phyloP scores from a whole-genome alignment of 768 basidiomycete genomes.

The Harrya chromipes region DNA sequence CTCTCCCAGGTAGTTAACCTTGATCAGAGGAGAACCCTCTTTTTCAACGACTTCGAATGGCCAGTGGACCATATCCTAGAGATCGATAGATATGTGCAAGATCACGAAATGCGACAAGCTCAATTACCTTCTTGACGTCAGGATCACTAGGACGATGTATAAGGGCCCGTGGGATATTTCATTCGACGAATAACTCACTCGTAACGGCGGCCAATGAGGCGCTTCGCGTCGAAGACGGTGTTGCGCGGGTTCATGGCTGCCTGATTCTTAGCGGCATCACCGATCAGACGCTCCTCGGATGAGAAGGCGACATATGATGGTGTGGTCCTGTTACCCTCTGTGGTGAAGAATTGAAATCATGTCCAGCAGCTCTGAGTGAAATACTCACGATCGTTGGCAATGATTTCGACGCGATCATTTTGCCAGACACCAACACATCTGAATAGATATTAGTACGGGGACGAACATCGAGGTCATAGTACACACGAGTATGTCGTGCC shows the following conservation, averaged over 20 bases:
- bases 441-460: slow-evolving; percentile 20
- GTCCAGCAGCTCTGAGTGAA: not conserved
- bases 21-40: slow-evolving; percentile 95
- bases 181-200: slow-evolving; percentile 54
- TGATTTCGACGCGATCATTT: slow-evolving; percentile 99
- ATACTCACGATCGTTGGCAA: slow-evolving; percentile 88
- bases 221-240: slow-evolving; percentile 99
- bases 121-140: slow-evolving; percentile 79
- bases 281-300: slow-evolving; percentile 92
- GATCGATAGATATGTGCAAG: slow-evolving; percentile 1
- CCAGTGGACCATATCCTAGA: slow-evolving; percentile 93
- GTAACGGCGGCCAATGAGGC: slow-evolving; percentile 95
- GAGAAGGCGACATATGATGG: slow-evolving; percentile 99
- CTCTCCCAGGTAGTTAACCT: slow-evolving; percentile 92
- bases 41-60: slow-evolving; percentile 96
- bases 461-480: slow-evolving; percentile 15
- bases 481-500: slow-evolving; percentile 96
- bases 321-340: slow-evolving; percentile 98
- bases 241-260: slow-evolving; percentile 99
- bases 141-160: slow-evolving; percentile 59
- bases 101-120: not conserved
- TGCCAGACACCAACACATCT: slow-evolving; percentile 99
- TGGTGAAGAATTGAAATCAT: slow-evolving; percentile 2
- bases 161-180: not conserved
- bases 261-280: slow-evolving; percentile 98